Evolutionary conservation across 305 asterid genomes (phyloP).

Genomic region (Fraxinus angustifolia): DNA sequence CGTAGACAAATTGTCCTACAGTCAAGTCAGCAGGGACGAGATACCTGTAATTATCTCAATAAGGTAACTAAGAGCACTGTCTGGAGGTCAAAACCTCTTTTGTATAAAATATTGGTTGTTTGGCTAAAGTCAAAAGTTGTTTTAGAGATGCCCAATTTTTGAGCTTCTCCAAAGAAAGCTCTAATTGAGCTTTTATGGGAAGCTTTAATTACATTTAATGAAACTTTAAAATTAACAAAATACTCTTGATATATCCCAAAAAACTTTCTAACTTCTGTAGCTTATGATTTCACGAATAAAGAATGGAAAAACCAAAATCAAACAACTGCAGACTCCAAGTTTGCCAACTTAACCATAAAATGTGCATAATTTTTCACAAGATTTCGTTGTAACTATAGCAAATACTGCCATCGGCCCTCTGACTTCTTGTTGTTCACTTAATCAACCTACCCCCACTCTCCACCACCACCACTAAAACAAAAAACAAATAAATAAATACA

Average conservation of each 20-base stretch:
- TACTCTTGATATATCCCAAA: not conserved
- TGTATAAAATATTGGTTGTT: not conserved
- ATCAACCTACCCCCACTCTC: not conserved
- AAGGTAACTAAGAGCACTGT: not conserved
- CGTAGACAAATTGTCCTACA: not conserved
- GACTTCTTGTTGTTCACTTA: not conserved
- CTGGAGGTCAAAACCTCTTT: not conserved
- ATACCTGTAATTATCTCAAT: constrained; percentile 16
- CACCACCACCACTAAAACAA: not conserved
- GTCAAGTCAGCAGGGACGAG: not conserved
- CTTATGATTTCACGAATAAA: not conserved
- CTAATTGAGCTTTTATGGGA: not conserved
- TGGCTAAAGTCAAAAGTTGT: not conserved
- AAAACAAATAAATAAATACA: no score
- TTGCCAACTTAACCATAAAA: not conserved
- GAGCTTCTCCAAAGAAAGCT: not conserved
- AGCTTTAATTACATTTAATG: not conserved
- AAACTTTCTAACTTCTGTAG: not conserved
- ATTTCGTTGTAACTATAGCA: not conserved
- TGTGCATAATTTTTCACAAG: not conserved
- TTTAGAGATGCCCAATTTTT: not conserved
- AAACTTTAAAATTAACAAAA: not conserved
- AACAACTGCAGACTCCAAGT: not conserved
- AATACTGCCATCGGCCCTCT: not conserved
- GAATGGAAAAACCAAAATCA: not conserved